These are phyloP conservation scores for Vigna unguiculata DNA, from an alignment of 306 rosid genomes.

Conservation along the genomic window DNA sequence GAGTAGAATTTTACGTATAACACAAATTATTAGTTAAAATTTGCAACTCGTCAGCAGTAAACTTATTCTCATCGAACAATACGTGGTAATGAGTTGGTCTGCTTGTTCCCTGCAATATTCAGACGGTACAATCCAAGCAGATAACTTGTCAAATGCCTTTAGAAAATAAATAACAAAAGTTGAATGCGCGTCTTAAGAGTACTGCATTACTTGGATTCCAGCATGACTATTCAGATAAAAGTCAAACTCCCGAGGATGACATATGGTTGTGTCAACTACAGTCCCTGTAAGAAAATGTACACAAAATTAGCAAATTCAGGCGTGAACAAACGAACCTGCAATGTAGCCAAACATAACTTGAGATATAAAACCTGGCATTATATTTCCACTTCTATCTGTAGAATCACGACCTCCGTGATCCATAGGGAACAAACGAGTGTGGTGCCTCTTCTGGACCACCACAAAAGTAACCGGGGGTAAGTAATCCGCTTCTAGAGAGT, in stretches of 20 bases:
- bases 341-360: background rate
- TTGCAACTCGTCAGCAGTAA: constrained; percentile 45
- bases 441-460: constrained; percentile 85
- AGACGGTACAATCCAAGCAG: background rate
- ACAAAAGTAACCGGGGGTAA: constrained; percentile 67
- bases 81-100: constrained; percentile 58
- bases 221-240: constrained; percentile 89
- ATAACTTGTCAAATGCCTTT: background rate
- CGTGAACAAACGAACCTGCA: too few relatives aligned
- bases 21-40: constrained; percentile 48
- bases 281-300: constrained; percentile 55
- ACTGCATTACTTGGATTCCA: constrained; percentile 65
- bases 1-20: constrained; percentile 47
- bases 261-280: constrained; percentile 69
- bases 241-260: constrained; percentile 76
- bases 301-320: background rate
- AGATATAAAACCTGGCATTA: constrained; percentile 69
- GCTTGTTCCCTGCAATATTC: constrained; percentile 55
- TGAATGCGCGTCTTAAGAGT: background rate
- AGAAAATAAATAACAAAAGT: background rate
- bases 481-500: constrained; percentile 55
- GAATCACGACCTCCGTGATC: constrained; percentile 31
- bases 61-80: constrained; percentile 45
- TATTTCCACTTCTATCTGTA: constrained; percentile 70
- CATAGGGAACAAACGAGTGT: constrained; percentile 69